Conservation (phyloP, 768 basidiomycete species). For the Pulveroboletus sp. region DNA sequence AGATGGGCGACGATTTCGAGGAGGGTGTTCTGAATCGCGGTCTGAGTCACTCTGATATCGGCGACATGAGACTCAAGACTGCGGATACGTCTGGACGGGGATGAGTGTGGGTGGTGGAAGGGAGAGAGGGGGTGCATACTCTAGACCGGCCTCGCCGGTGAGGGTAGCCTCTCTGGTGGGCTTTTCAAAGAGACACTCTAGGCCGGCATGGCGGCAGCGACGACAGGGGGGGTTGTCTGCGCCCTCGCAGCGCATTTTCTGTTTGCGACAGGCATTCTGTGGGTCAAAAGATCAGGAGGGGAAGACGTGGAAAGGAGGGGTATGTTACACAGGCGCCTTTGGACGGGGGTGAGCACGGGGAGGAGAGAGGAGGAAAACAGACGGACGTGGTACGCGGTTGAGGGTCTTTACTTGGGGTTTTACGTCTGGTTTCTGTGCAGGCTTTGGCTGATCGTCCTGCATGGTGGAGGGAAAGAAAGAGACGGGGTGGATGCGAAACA, state of each 20-base stretch:
- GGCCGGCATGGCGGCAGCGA: conserved; percentile 83
- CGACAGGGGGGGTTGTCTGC: conserved; percentile 97
- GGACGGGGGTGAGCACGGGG: conserved; percentile 14
- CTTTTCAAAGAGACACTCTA: conserved; percentile 95
- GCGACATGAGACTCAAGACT: conserved; percentile 85
- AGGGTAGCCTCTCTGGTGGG: conserved; percentile 84
- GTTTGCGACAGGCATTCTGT: conserved; percentile 92
- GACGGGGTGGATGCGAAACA: conserved; percentile 13
- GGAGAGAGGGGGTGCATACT: conserved; percentile 49
- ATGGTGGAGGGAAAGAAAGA: conserved; percentile 23
- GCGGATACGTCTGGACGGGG: conserved; percentile 72
- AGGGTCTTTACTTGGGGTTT: conserved; percentile 77
- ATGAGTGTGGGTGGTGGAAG: conserved; percentile 1
- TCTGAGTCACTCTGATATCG: conserved; percentile 73
- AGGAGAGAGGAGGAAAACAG: background rate
- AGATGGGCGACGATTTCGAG: conserved; percentile 78
- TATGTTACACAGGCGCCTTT: conserved; percentile 77
- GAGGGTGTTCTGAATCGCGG: conserved; percentile 74
- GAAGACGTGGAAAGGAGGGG: conserved; percentile 8
- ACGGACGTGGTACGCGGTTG: conserved; percentile 85
- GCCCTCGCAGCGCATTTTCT: conserved; percentile 97
- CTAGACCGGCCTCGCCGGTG: conserved; percentile 85
- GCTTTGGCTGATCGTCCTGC: conserved; percentile 30
- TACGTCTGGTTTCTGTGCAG: conserved; percentile 53
- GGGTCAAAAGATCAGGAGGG: conserved; percentile 14